Base-by-base conservation (phyloP, 371 early-diverging fungal species). In the Zopfochytrium polystomum region DNA sequence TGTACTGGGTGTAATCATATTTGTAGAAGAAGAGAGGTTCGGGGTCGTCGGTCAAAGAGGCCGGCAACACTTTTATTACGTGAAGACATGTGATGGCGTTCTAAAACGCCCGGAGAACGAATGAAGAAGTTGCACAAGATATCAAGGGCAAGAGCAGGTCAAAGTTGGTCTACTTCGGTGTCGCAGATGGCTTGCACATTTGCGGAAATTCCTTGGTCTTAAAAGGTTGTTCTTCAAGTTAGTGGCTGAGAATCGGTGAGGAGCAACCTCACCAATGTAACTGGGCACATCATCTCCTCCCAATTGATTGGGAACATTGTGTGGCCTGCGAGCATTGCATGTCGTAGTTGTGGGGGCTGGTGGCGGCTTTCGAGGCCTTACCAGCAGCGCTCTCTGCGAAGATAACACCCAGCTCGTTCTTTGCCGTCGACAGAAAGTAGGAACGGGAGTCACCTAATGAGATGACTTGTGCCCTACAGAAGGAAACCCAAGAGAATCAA, bases 231-330 rank as follows among this genome's bases (percentile, higher is more conserved):
- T 22, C 9, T 18, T 31, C 9, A 30, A 7, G 3, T 55, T 2
- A 32, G 29, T 50, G 2, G 23, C n/a, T 15, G 43, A 9, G 23
- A 48, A 7, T 31, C 27, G 33, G 13, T n/a, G 22, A 45, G 31
- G 15, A 63, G 11, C 23, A 18, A 51, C 31, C 55, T 51, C 23
- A 61, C 81, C 64, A 85, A 83, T 1, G 96, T 95, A 67, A 87
- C 89, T 11, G 98, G 90, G 68, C 95, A 94, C 60, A 93, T 87
- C 98, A 97, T 97, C 66, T 94, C 87, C 71, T 95, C 90, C 98
- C 98, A 97, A 31, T 92, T 91, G 46, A 95, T 86, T 1, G 98
- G 98, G 38, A 95, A 80, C 93, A 97, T 89, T 0, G 94, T 86
- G 38, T 85, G 87, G 42, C 95, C 92, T 78, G 64, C 59, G 50